A percentile compares a stretch with the other conserved stretches of the same genome.
Conservation (phyloP, 768 basidiomycete genomes). For the Termitomyces sp. region DNA sequence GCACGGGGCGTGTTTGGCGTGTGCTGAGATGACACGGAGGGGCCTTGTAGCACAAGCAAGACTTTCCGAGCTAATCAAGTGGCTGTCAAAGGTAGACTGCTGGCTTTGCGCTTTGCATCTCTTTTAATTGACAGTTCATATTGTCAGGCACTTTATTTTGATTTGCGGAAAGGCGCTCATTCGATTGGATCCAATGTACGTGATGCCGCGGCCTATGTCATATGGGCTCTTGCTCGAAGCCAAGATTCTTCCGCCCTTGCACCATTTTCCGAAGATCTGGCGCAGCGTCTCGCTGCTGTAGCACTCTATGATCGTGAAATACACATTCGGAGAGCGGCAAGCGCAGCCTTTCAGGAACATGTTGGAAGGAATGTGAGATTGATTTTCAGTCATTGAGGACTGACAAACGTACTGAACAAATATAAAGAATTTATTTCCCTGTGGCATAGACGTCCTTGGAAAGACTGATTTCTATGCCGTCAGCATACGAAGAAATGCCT, state of each 20-base stretch:
- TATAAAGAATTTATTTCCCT: conserved; percentile 76
- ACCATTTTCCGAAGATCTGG: conserved; percentile 61
- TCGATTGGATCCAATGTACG: conserved; percentile 93
- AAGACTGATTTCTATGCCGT: conserved; percentile 96
- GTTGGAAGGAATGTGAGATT: conserved; percentile 84
- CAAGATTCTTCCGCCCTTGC: conserved; percentile 54
- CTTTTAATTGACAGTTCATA: background rate
- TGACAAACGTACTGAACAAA: background rate
- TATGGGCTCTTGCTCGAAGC: conserved; percentile 91
- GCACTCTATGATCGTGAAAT: conserved; percentile 92
- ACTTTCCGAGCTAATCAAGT: conserved; percentile 62
- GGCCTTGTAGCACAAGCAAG: conserved; percentile 58
- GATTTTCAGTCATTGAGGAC: background rate
- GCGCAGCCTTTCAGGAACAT: conserved; percentile 96
- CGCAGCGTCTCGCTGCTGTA: conserved; percentile 68
- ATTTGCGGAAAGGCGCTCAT: conserved; percentile 87
- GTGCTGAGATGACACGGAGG: conserved; percentile 88
- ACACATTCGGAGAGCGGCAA: conserved; percentile 90
- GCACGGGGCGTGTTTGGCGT: conserved; percentile 92
- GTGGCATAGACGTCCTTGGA: conserved; percentile 89
- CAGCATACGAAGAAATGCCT: conserved; percentile 79
- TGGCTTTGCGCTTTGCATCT: background rate
- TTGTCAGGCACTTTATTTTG: conserved; percentile 81
- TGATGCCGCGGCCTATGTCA: conserved; percentile 89
- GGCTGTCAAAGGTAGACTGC: conserved; percentile 68